Conservation (phyloP, 768 basidiomycete genomes). For the Rhodosporidiobolus odoratus region DNA sequence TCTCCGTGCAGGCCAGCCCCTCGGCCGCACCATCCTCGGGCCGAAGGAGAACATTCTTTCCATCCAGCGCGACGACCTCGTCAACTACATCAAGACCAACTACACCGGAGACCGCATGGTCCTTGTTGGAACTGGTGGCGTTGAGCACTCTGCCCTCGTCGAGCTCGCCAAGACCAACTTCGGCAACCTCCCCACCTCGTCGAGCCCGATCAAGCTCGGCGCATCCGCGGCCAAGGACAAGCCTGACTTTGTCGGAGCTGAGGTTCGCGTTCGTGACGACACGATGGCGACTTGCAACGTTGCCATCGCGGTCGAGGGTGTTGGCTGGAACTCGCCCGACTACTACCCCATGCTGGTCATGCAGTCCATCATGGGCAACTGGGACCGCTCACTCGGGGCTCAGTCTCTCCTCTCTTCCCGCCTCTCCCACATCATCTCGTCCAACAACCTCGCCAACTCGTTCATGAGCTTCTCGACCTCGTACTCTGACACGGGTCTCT, state of each 20-base stretch:
- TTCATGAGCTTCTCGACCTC: slow-evolving; percentile 99
- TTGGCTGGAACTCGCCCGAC: slow-evolving; percentile 94
- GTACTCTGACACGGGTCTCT: slow-evolving; percentile 96
- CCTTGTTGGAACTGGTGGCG: slow-evolving; percentile 91
- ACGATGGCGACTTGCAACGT: slow-evolving; percentile 80
- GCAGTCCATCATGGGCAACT: slow-evolving; percentile 97
- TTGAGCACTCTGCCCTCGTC: slow-evolving; percentile 85
- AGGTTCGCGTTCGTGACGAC: slow-evolving; percentile 93
- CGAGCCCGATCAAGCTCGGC: slow-evolving; percentile 83
- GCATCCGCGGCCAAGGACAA: slow-evolving; percentile 62
- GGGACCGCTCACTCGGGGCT: slow-evolving; percentile 93
- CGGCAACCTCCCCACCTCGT: slow-evolving; percentile 75
- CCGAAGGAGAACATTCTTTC: slow-evolving; percentile 94
- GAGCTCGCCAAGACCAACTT: slow-evolving; percentile 94
- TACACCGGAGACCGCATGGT: slow-evolving; percentile 99
- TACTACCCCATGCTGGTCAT: slow-evolving; percentile 99
- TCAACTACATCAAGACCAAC: slow-evolving; percentile 89
- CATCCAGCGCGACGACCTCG: slow-evolving; percentile 82
- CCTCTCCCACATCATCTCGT: slow-evolving; percentile 81
- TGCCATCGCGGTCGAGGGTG: slow-evolving; percentile 95
- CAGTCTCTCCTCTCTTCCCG: slow-evolving; percentile 82
- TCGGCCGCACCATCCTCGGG: slow-evolving; percentile 95
- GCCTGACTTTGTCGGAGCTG: slow-evolving; percentile 82
- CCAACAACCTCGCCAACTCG: slow-evolving; percentile 94
- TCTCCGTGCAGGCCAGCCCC: slow-evolving; percentile 67